phyloP scores from a whole-genome alignment of 371 early-diverging fungal genomes.

The Capillidium rhysosporum region DNA sequence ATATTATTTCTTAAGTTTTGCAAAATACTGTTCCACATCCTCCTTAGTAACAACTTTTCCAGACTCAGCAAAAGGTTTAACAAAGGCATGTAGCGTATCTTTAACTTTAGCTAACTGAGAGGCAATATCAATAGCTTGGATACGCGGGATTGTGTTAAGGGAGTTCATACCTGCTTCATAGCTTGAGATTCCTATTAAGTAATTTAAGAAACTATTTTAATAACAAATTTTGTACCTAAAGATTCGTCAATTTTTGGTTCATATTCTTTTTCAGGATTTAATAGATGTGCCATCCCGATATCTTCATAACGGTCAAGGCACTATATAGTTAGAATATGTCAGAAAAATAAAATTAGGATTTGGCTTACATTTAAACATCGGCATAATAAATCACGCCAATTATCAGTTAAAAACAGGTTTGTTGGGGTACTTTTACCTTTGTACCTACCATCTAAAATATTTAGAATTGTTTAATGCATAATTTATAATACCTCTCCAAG shows the following conservation, averaged over 20 bases:
- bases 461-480: slow-evolving; percentile 13
- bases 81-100: slow-evolving; percentile 36
- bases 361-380: slow-evolving; percentile 11
- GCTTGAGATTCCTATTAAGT: not conserved
- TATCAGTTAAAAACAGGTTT: not conserved
- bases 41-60: slow-evolving; percentile 49
- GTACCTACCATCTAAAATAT: not conserved
- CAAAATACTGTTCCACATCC: slow-evolving; percentile 55
- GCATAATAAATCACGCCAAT: slow-evolving; percentile 17
- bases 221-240: not conserved
- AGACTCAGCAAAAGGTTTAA: slow-evolving; percentile 41
- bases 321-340: not conserved
- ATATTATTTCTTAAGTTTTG: slow-evolving; percentile 10
- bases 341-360: not conserved
- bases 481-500: not conserved
- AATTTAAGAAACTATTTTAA: not conserved
- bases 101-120: slow-evolving; percentile 4
- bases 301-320: not conserved
- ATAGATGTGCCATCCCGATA: not conserved
- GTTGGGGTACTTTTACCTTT: not conserved
- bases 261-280: not conserved
- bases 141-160: not conserved
- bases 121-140: not conserved
- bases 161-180: not conserved
- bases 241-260: not conserved